Evolutionary conservation across 73 alveolate species (phyloP).

Genomic region (Uronychia binucleata): DNA sequence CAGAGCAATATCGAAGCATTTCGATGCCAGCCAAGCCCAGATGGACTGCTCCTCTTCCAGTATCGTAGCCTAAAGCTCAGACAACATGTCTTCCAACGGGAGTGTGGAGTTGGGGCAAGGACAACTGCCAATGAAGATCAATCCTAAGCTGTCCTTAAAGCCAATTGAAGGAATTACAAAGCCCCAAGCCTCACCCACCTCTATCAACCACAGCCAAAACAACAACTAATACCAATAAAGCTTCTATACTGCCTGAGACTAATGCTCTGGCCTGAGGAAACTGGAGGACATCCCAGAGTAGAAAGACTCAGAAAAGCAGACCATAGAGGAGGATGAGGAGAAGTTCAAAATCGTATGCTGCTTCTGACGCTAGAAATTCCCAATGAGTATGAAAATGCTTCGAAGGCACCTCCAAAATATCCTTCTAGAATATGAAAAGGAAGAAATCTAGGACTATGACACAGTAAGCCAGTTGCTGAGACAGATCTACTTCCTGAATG

Average conservation of each 20-base stretch:
- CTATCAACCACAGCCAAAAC: too few relatives aligned
- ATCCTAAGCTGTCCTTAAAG: neutral
- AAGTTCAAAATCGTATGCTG: neutral
- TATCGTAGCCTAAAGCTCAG: too few relatives aligned
- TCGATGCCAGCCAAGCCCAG: neutral
- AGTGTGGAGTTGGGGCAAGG: neutral
- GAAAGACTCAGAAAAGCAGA: neutral
- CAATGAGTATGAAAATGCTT: slow-evolving; percentile 3
- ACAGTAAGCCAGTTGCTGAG: slow-evolving; percentile 6
- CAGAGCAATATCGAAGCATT: neutral
- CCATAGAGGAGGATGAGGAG: slow-evolving; percentile 1
- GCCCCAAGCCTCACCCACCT: neutral
- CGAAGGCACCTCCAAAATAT: too few relatives aligned
- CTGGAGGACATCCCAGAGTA: neutral
- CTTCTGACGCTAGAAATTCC: neutral
- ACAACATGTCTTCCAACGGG: neutral
- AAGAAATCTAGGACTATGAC: slow-evolving; percentile 5
- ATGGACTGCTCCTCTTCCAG: neutral
- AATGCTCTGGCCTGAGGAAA: neutral
- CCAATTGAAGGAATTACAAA: neutral
- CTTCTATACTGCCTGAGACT: neutral
- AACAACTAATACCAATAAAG: neutral
- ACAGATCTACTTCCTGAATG: neutral
- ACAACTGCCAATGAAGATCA: neutral
- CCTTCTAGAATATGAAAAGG: slow-evolving; percentile 1